A percentile compares a stretch with the other conserved stretches of the same genome.
phyloP scores from a whole-genome alignment of 768 basidiomycete genomes.

The Boletellus emodensis region DNA sequence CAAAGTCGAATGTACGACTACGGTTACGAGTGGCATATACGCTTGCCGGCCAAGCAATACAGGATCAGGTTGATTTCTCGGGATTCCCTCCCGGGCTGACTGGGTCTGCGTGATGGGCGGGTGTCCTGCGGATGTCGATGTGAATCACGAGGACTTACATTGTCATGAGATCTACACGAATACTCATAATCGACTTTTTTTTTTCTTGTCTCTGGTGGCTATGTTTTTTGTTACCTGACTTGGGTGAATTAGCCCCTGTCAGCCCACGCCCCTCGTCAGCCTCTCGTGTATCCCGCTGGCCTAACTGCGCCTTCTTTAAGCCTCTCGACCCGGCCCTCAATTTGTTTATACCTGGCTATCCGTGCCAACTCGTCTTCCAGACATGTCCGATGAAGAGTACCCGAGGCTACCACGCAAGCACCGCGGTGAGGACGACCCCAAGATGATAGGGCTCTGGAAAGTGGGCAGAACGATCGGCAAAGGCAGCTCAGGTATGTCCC shows the following conservation, averaged over 20 bases:
- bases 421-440: slow-evolving; percentile 43
- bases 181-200: neutral
- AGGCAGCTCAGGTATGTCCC: slow-evolving; percentile 66
- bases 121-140: slow-evolving; percentile 12
- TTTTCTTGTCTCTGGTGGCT: neutral
- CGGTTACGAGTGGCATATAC: slow-evolving; percentile 80
- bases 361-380: slow-evolving; percentile 22
- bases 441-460: slow-evolving; percentile 78
- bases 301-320: neutral
- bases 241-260: slow-evolving; percentile 20
- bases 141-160: slow-evolving; percentile 7
- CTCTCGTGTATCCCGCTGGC: slow-evolving; percentile 3
- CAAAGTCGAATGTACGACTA: slow-evolving; percentile 76
- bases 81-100: slow-evolving; percentile 82
- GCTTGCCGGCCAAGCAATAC: slow-evolving; percentile 62
- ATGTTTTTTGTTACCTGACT: slow-evolving; percentile 1
- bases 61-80: slow-evolving; percentile 93
- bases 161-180: slow-evolving; percentile 23
- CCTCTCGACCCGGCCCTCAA: neutral
- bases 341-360: slow-evolving; percentile 4
- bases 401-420: slow-evolving; percentile 30
- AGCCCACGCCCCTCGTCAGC: slow-evolving; percentile 20
- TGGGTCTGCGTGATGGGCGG: slow-evolving; percentile 31
- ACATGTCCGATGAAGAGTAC: slow-evolving; percentile 27
- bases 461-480: slow-evolving; percentile 80